Evolutionary conservation across 495 filamentous ascomycete species (phyloP).

Genomic region (Wilcoxina mikolae): DNA sequence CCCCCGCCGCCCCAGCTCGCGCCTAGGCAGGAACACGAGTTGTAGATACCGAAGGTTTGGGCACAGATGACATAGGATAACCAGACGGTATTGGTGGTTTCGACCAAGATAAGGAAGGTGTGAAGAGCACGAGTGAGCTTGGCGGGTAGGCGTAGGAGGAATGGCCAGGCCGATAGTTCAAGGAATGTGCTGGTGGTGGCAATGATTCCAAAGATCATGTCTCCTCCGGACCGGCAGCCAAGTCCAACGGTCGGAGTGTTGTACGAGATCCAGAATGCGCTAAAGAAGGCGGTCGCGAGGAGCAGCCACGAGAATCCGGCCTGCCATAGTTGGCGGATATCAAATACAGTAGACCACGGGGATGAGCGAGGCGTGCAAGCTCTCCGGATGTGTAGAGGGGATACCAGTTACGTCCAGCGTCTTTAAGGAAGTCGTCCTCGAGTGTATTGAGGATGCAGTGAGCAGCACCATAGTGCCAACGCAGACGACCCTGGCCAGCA

Average conservation of each 20-base stretch:
- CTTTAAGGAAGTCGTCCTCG: slow-evolving; percentile 27
- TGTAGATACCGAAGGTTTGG: slow-evolving; percentile 14
- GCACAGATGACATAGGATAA: slow-evolving; percentile 11
- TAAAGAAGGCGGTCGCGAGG: slow-evolving; percentile 27
- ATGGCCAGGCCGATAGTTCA: slow-evolving; percentile 8
- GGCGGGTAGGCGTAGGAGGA: neutral
- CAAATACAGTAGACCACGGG: slow-evolving; percentile 23
- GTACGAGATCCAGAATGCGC: slow-evolving; percentile 34
- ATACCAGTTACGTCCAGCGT: slow-evolving; percentile 7
- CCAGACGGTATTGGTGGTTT: slow-evolving; percentile 13
- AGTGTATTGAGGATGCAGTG: slow-evolving; percentile 34
- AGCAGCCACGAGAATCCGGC: slow-evolving; percentile 28
- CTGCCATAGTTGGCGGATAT: slow-evolving; percentile 34
- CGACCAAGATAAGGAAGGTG: slow-evolving; percentile 1
- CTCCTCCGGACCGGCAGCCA: slow-evolving; percentile 37
- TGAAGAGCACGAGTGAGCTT: neutral
- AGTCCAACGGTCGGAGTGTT: slow-evolving; percentile 38
- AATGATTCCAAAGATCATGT: slow-evolving; percentile 33
- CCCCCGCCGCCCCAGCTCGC: slow-evolving; percentile 8
- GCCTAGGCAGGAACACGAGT: slow-evolving; percentile 9
- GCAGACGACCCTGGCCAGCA: slow-evolving; percentile 35
- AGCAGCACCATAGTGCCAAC: slow-evolving; percentile 36
- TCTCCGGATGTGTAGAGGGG: neutral
- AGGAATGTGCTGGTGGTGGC: slow-evolving; percentile 25
- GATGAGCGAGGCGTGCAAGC: too few species aligned